Base-by-base conservation (phyloP, 2,329 filamentous ascomycete species). In the Aspergillus fructus region DNA sequence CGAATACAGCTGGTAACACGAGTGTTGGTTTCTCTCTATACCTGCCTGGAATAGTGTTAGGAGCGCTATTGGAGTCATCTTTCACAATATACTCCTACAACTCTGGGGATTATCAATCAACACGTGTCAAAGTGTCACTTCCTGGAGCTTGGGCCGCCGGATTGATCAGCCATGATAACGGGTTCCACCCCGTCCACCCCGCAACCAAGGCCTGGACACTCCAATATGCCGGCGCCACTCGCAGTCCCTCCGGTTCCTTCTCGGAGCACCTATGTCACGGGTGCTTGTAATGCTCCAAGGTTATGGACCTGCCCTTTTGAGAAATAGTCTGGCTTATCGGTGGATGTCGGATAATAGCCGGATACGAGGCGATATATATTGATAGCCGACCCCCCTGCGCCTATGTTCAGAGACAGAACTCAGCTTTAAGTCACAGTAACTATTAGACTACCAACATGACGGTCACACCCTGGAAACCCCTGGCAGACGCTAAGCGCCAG, bases 401-500 rank as follows among this genome's bases (percentile, higher is more conserved):
- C 23, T 15, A 8, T 12, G 17, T 15, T 11, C 5, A 43, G 12
- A 8, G 5, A 39, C 7, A 5, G 24, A n/a, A 23, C 11, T 30
- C 27, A 30, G 1, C 17, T 43, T 6, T 11, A 37, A 19, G 12
- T 4, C 23, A n/a, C 21, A 46, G 7, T 24, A 46, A 15, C 27
- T 9, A n/a, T 27, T 17, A 46, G 5, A 6, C 9, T 37, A 34
- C n/a, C 21, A 46, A 3, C 4, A 71, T 70, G 67, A 54, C 57
- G 15, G 43, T 58, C 21, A 23, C 58, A 37, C 65, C 72, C 55
- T 88, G 85, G 85, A 70, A 83, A 70, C 64, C 71, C 4, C 64
- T 73, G 9, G 84, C 80, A 17, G 72, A 78, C 54, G 73, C 75
- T 19, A 88, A 88, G 69, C 78, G 83, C 41, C 78, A 82, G 33